phyloP scores from a whole-genome alignment of 768 basidiomycete species.

The Xanthoconium stramineum region DNA sequence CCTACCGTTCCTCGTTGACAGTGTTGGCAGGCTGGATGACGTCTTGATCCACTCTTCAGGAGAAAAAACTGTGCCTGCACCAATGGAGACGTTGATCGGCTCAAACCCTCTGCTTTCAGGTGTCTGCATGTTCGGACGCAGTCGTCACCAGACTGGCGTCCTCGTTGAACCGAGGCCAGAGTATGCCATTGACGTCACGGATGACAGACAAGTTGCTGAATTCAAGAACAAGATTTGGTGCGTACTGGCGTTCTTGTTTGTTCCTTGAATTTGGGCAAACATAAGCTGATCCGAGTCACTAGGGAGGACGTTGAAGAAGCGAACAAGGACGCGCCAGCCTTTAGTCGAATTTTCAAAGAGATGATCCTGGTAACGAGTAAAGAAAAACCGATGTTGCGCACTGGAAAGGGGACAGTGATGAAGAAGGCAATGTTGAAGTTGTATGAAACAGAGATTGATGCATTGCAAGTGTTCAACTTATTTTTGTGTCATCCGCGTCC shows the following conservation, averaged over 20 bases:
- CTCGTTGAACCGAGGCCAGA: slow-evolving; percentile 33
- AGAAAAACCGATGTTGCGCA: slow-evolving; percentile 42
- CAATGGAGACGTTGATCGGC: background rate
- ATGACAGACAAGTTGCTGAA: slow-evolving; percentile 26
- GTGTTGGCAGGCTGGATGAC: background rate
- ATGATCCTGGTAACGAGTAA: slow-evolving; percentile 46
- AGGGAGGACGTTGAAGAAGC: slow-evolving; percentile 42
- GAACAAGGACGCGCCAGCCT: slow-evolving; percentile 38
- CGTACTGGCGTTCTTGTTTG: background rate
- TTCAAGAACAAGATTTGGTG: slow-evolving; percentile 36
- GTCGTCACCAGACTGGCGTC: slow-evolving; percentile 20
- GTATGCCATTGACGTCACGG: slow-evolving; percentile 31
- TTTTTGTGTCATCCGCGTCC: background rate
- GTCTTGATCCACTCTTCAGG: background rate
- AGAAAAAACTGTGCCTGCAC: slow-evolving; percentile 33
- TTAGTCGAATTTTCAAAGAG: slow-evolving; percentile 48
- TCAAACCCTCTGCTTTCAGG: background rate
- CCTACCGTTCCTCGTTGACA: background rate
- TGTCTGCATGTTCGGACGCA: background rate
- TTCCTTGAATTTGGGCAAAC: background rate
- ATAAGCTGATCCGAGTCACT: background rate
- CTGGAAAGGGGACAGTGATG: slow-evolving; percentile 45
- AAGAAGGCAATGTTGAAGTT: slow-evolving; percentile 37
- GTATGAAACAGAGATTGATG: slow-evolving; percentile 47
- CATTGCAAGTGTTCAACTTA: slow-evolving; percentile 30